Base-by-base conservation (phyloP, 179 eudicot species). In the Drosera spatulata region DNA sequence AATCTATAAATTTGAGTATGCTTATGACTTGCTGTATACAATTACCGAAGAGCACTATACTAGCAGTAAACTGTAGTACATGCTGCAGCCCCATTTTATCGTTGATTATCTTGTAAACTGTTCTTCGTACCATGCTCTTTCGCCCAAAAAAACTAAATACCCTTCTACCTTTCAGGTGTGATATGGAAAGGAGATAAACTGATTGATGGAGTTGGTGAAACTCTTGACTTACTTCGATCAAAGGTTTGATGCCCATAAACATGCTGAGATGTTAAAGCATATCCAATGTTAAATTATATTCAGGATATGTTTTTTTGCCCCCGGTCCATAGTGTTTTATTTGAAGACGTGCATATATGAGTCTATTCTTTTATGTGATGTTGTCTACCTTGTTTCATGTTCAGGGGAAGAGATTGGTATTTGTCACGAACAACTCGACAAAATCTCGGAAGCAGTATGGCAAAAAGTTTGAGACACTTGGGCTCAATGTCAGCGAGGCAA, bases 361-460 rank as follows among this genome's bases (percentile, higher is more conserved):
- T n/a, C n/a, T n/a, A n/a, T n/a, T n/a, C n/a, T n/a, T n/a, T n/a
- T n/a, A n/a, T n/a, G n/a, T n/a, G n/a, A n/a, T n/a, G n/a, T n/a
- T n/a, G n/a, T n/a, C n/a, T n/a, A n/a, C n/a, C 40, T 55, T n/a
- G 22, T 68, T 59, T 50, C 52, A 59, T 55, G 39, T 38, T 40
- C 74, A 93, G 97, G 99, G 99, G 6, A 89, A 93, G 73, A 85
- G 89, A 69, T 69, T 93, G 72, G 86, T 93, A 39, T 93, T 93
- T 80, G 99, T 93, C 64, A 93, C 99, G 59, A 93, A 93, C 72
- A 93, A 93, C 80, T 93, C 99, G 14, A 93, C 99, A 60, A 93
- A 93, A 76, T 93, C 99, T 37, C 81, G 99, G 73, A 89, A 86
- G 77, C 99, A 89, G 59, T 89, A 93, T 42, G 95, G 95, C 39